Evolutionary conservation across 805 yeast genomes (phyloP).

Genomic region (Candida sonorensis): DNA sequence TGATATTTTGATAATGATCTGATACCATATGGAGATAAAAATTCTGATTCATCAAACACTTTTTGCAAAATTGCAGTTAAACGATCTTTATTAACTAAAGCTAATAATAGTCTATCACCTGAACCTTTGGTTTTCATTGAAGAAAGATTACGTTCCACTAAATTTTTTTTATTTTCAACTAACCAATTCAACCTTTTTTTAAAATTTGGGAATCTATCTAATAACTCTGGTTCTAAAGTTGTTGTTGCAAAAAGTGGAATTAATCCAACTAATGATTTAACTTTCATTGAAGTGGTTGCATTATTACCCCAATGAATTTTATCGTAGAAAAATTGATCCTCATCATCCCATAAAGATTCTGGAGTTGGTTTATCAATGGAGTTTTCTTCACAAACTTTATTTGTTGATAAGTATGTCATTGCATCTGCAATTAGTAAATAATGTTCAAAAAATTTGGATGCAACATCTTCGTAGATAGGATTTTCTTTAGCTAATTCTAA

Average conservation of each 20-base stretch:
- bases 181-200: constrained; percentile 83
- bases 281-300: constrained; percentile 64
- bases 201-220: constrained; percentile 74
- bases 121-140: constrained; percentile 72
- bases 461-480: constrained; percentile 86
- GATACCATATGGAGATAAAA: constrained; percentile 77
- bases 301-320: constrained; percentile 78
- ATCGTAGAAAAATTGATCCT: constrained; percentile 84
- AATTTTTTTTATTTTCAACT: constrained; percentile 55
- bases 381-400: constrained; percentile 30
- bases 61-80: constrained; percentile 65
- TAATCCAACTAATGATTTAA: constrained; percentile 83
- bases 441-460: constrained; percentile 91
- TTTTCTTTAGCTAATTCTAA: constrained; percentile 81
- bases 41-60: constrained; percentile 83
- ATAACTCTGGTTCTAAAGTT: constrained; percentile 78
- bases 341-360: constrained; percentile 82
- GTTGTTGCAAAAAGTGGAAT: constrained; percentile 87
- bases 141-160: constrained; percentile 80
- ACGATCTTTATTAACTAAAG: constrained; percentile 77
- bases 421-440: constrained; percentile 89
- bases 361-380: constrained; percentile 31
- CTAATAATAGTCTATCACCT: constrained; percentile 72
- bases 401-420: constrained; percentile 55
- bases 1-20: constrained; percentile 85